Base-by-base conservation (phyloP, 768 basidiomycete genomes). In the Suillus paluster region DNA sequence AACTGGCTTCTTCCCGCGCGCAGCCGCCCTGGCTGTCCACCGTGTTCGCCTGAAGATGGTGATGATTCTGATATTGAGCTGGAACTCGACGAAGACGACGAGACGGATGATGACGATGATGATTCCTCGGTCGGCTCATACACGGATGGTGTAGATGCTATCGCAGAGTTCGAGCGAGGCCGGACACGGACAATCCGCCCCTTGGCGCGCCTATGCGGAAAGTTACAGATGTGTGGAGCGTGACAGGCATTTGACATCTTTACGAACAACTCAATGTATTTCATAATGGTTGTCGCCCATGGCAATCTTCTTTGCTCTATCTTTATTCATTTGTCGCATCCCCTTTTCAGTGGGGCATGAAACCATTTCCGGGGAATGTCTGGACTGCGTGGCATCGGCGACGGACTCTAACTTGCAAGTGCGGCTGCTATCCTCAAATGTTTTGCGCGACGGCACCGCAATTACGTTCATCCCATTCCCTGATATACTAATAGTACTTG, bases 1-100 rank as follows among this genome's bases (percentile, higher is more conserved):
- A 78, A 80, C 30, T 90, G 89, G 89, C 70, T 85, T 48, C 77
- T 83, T 56, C 75, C 80, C 15, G 21, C 64, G 23, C 58, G 27
- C 1, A 72, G 71, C 46, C 75, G 71, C 33, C 70, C 70, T 46
- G 67, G 62, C 38, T 64, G 65, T 45, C 61, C 64, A 4, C 65
- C 67, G 34, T 74, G 68, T 58, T 63, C 71, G 12, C n/a, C n/a
- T 33, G 77, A 74, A 27, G 72, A 68, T n/a, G 78, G 77, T 42
- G 75, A 75, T 12, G 78, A 80, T 50, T 79, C 77, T 2, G 81
- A 71, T 12, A 4, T 57, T 11, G 71, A 70, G 23, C 60, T 65
- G 9, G 73, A 79, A 3, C 64, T 42, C 39, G 72, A 73, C n/a
- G 69, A 64, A 19, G 64, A 65, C n/a, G 64, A 63, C 17, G 67